Base-by-base conservation (phyloP, 805 yeast species). In the Ogataea angusta region DNA sequence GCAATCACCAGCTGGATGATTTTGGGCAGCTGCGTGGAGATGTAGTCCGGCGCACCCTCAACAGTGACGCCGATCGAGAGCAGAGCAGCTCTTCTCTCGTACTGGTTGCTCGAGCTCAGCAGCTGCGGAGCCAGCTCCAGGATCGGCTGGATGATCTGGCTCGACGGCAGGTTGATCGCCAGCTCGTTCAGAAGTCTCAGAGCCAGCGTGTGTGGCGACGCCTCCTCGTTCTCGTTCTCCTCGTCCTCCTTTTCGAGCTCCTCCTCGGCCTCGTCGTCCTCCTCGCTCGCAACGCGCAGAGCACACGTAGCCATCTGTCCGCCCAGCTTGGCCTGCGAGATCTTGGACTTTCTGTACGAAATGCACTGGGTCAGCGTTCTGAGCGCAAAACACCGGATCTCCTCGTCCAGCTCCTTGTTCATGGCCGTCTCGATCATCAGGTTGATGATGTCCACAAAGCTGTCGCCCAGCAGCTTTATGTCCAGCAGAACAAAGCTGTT, bases 11-110 rank as follows among this genome's bases (percentile, higher is more conserved):
- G 75, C 37, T 88, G 87, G 39, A 89, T 74, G 47, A 93, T 68
- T 57, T 80, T 81, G 45, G 76, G 75, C 46, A 90, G 67, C 59
- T 89, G 91, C 34, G 83, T 73, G 34, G 89, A 76, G 55, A 85
- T 75, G 64, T 74, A 91, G 59, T 93, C 99, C 47, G 98, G 98
- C 30, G 98, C 91, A 61, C 98, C 99, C 48, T 85, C 77, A 33
- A 85, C 85, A 38, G 91, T 80, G 42, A 80, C 86, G 54, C 95
- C 88, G 48, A 93, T 69, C 24, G 95, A 77, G 54, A 87, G 70
- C 38, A 89, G 72, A 40, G 85, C 93, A 45, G 95, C 96, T 68
- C 96, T 81, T 70, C 95, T 81, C 68, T 85, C 88, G 50, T 76
- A 82, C 47, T 75, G 73, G 60, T 86, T 79, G n/a, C 76, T 50